phyloP scores from a whole-genome alignment of 2,329 filamentous ascomycete species.

The Elsinoe perseae region DNA sequence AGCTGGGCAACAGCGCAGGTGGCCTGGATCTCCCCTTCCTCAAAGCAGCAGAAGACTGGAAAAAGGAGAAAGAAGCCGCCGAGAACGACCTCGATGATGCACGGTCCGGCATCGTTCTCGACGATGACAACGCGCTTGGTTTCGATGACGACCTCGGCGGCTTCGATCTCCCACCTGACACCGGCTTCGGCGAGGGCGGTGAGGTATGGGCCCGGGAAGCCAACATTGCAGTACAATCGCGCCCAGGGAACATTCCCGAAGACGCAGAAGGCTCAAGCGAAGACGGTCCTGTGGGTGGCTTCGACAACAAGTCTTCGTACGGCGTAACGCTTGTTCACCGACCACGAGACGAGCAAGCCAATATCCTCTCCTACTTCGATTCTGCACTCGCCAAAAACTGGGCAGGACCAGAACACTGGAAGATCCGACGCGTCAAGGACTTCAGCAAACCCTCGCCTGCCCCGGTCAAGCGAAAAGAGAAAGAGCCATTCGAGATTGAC shows the following conservation, averaged over 20 bases:
- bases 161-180: conserved; percentile 53
- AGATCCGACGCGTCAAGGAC: conserved; percentile 85
- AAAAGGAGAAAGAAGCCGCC: conserved; percentile 47
- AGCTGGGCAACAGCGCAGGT: conserved; percentile 76
- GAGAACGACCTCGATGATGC: conserved; percentile 48
- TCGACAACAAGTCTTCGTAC: conserved; percentile 62
- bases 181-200: conserved; percentile 89
- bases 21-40: conserved; percentile 87
- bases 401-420: conserved; percentile 97
- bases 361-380: conserved; percentile 97
- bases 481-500: conserved; percentile 92
- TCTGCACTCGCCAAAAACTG: conserved; percentile 95
- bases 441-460: conserved; percentile 51
- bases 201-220: conserved; percentile 93
- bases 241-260: conserved; percentile 58
- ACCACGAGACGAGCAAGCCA: conserved; percentile 66
- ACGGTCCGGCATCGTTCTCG: conserved; percentile 72
- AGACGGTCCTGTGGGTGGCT: conserved; percentile 42
- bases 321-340: conserved; percentile 67
- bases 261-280: conserved; percentile 48
- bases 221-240: conserved; percentile 76
- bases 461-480: conserved; percentile 68
- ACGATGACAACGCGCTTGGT: conserved; percentile 74
- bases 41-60: conserved; percentile 76
- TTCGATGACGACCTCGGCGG: conserved; percentile 73